Evolutionary conservation across 208 protist genomes (phyloP).

Genomic region (Vickermania ingenoplastis): DNA sequence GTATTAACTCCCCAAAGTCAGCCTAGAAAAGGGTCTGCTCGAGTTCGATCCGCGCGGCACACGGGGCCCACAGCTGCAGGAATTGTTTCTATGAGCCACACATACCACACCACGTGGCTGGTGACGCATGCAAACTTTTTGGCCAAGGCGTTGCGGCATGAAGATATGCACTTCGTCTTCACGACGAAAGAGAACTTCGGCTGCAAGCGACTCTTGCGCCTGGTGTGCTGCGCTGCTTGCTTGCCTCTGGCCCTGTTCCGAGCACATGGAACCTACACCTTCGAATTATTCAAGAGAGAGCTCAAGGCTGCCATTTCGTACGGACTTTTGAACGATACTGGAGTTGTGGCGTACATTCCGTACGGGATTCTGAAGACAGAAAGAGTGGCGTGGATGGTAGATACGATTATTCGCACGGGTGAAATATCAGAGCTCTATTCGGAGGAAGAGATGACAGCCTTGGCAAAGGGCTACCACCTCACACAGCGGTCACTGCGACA

Average conservation of each 20-base stretch:
- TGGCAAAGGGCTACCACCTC: constrained; percentile 22
- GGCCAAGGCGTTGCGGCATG: constrained; percentile 12
- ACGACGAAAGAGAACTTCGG: constrained; percentile 36
- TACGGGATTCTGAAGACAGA: constrained; percentile 26
- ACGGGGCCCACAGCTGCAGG: background rate
- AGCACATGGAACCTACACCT: constrained; percentile 12
- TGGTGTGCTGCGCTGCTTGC: constrained; percentile 36
- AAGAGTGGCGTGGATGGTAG: constrained; percentile 35
- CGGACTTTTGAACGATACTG: constrained; percentile 35
- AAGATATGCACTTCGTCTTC: constrained; percentile 34
- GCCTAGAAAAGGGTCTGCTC: background rate
- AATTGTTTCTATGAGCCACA: constrained; percentile 10
- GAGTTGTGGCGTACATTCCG: constrained; percentile 46
- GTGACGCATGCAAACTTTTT: constrained; percentile 18
- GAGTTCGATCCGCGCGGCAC: background rate
- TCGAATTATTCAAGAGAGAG: constrained; percentile 37
- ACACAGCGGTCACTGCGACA: constrained; percentile 18
- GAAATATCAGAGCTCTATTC: constrained; percentile 62
- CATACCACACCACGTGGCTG: constrained; percentile 53
- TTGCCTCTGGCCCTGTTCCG: constrained; percentile 45
- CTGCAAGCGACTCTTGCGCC: constrained; percentile 36
- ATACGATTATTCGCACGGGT: constrained; percentile 49
- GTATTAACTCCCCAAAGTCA: background rate
- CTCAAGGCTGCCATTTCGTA: constrained; percentile 34
- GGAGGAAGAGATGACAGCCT: constrained; percentile 36